phyloP scores from a whole-genome alignment of 805 yeast genomes.

The fission yeast (Schizosaccharomyces pombe) region ASM294v3 CU329670.1:738001-738500 shows the following conservation, averaged over 20 bases:
- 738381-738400: not conserved
- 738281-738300: slow-evolving; percentile 30
- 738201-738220: slow-evolving; percentile 67
- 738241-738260: slow-evolving; percentile 67
- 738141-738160: slow-evolving; percentile 41
- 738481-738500: slow-evolving; percentile 25
- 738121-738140: slow-evolving; percentile 55
- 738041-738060: slow-evolving; percentile 56
- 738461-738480: slow-evolving; percentile 53
- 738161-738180: slow-evolving; percentile 35
- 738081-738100: slow-evolving; percentile 32
- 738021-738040: slow-evolving; percentile 52
- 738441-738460: slow-evolving; percentile 44
- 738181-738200: slow-evolving; percentile 43
- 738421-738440: slow-evolving; percentile 39
- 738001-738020: slow-evolving; percentile 39
- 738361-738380: not conserved
- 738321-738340: slow-evolving; percentile 17
- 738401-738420: slow-evolving; percentile 17
- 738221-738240: slow-evolving; percentile 67
- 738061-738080: slow-evolving; percentile 29
- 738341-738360: not conserved
- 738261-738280: slow-evolving; percentile 51
- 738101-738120: slow-evolving; percentile 46
- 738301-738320: slow-evolving; percentile 41